Base-by-base conservation (phyloP, 306 rosid species). In the Prunus davidiana region DNA sequence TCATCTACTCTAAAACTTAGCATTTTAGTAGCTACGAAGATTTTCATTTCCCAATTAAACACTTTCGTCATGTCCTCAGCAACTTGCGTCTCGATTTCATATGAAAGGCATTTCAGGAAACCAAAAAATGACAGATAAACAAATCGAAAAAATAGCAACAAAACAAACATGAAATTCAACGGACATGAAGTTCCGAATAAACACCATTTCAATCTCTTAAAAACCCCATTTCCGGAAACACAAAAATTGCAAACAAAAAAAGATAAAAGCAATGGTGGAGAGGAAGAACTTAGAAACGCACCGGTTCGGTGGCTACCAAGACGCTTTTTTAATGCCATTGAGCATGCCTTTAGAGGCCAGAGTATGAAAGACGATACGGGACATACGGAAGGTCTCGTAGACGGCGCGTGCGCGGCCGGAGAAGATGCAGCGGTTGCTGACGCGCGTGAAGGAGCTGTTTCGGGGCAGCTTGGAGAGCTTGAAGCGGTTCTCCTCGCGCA, bases 351-450 rank as follows among this genome's bases (percentile, higher is more conserved):
- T 61, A 51, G 32, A 9, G 3, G 88, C 87, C 64, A 84, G 72
- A 12, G 83, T 69, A 16, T 88, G 91, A 83, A 87, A 87, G 47
- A 87, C 88, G 64, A 87, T 80, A 76, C 91, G 88, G 34, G 91
- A 87, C 77, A 87, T 72, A 38, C 88, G 91, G 78, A 84, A 84
- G 60, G 81, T 47, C 65, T 81, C 79, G 76, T 84, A 85, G 46
- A 87, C 88, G 14, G 64, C 85, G 27, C 91, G 86, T 58, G 83
- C 72, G 4, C 88, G 87, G 46, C 91, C 91, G 2, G 88, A 80
- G 88, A 84, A 87, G 74, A 87, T 81, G 85, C 91, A 87, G 19
- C 91, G 87, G 60, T 87, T 87, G 60, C 91, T 70, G 73, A 87
- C 0, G 38, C 91, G 87, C 25, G 87, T 87, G 73, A 84, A 85